phyloP scores from a whole-genome alignment of 768 basidiomycete species.

The Gloeostereum incarnatum region DNA sequence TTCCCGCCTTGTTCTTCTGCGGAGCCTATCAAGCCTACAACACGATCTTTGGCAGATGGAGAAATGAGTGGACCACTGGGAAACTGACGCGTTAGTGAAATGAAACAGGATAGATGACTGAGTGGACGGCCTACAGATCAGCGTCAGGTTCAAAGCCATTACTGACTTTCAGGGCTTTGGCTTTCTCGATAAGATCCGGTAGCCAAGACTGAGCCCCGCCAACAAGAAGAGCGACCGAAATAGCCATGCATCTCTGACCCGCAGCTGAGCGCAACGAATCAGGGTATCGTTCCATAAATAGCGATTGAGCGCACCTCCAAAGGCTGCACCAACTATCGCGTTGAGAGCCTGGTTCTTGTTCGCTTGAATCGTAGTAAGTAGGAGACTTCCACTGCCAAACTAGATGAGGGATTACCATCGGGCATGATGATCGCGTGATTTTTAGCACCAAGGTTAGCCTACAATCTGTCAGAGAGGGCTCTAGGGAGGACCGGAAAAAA shows the following conservation, averaged over 20 bases:
- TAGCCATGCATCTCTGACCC: conserved; percentile 95
- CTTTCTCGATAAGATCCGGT: conserved; percentile 76
- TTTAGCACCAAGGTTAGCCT: conserved; percentile 83
- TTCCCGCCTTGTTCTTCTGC: conserved; percentile 75
- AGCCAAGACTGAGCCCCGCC: conserved; percentile 77
- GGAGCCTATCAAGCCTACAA: conserved; percentile 65
- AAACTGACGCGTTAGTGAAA: conserved; percentile 5
- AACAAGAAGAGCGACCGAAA: conserved; percentile 85
- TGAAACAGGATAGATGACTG: neutral
- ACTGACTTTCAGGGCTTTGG: conserved; percentile 69
- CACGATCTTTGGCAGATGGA: conserved; percentile 70
- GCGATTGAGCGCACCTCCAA: conserved; percentile 51
- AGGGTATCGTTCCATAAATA: conserved; percentile 9
- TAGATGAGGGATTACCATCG: conserved; percentile 49
- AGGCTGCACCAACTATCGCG: conserved; percentile 88
- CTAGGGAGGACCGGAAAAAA: neutral
- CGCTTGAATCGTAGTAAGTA: conserved; percentile 31
- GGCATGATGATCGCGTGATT: conserved; percentile 93
- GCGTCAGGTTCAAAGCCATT: conserved; percentile 86
- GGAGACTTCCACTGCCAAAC: neutral
- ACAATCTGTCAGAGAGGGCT: neutral
- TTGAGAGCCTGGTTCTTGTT: conserved; percentile 91
- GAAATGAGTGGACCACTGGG: conserved; percentile 73
- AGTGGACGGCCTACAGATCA: conserved; percentile 51
- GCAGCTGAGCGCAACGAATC: conserved; percentile 46